Percentiles rank a stretch among this genome's conserved stretches.
These are phyloP conservation scores for Penicillium bialowiezense DNA, from an alignment of 495 filamentous ascomycete species.

Conservation along the genomic window DNA sequence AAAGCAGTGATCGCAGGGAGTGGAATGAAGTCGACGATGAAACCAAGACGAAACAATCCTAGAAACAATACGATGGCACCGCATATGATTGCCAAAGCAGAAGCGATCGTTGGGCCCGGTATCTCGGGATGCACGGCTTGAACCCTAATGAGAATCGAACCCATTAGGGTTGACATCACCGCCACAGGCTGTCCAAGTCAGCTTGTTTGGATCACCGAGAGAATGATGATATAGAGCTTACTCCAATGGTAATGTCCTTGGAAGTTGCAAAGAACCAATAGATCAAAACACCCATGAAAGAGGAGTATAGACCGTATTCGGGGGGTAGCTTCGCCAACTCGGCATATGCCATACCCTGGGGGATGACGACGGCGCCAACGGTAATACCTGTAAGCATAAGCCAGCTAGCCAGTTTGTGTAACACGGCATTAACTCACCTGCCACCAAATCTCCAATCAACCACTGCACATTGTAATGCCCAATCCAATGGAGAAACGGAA, in stretches of 20 bases:
- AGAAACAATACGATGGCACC: constrained; percentile 76
- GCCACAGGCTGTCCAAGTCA: constrained; percentile 70
- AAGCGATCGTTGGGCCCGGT: constrained; percentile 61
- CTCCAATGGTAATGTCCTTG: constrained; percentile 97
- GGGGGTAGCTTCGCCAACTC: constrained; percentile 69
- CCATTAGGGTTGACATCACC: constrained; percentile 84
- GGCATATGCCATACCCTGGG: constrained; percentile 95
- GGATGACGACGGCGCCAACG: constrained; percentile 91
- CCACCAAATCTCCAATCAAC: constrained; percentile 82
- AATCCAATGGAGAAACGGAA: constrained; percentile 86
- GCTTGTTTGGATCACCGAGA: constrained; percentile 5
- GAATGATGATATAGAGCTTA: constrained; percentile 44
- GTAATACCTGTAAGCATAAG: constrained; percentile 53
- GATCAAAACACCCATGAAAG: constrained; percentile 89
- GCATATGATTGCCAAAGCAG: constrained; percentile 70
- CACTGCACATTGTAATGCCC: constrained; percentile 78
- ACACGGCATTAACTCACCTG: constrained; percentile 52
- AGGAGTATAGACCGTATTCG: constrained; percentile 88
- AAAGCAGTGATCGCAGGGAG: constrained; percentile 87
- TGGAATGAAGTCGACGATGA: constrained; percentile 92
- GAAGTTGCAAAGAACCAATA: constrained; percentile 99
- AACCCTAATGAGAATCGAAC: constrained; percentile 66
- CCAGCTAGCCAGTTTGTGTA: neutral
- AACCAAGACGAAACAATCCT: constrained; percentile 75
- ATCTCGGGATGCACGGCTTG: constrained; percentile 53